Evolutionary conservation across 1,284 basidiomycete genomes (phyloP), one percentile per base, ranked within the genome.

Genomic region (Trametes sp.): DNA sequence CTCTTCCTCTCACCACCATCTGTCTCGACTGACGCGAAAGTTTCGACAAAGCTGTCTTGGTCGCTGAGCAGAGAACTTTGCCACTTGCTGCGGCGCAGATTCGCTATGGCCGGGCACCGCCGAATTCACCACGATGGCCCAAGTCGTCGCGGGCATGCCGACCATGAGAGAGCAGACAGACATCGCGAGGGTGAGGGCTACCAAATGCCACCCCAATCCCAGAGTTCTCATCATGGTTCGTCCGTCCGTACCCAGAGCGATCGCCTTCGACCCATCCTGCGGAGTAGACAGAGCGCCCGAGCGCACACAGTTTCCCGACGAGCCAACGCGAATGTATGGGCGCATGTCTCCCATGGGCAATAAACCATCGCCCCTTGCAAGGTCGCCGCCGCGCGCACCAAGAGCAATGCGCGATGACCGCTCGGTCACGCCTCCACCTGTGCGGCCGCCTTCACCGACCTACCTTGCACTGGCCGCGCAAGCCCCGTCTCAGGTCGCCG

Each of bases 381-480:
- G 49, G n/a, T 54, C 53, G 4, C 66, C 62, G 11, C 62, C 64
- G 9, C 59, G 54, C 13, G 62, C 54, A 31, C 62, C 64, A 7
- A 33, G 51, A 55, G 53, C 51, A 11, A 62, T 63, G 57, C 41
- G 55, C 6, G 45, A 56, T 26, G 52, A 52, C 42, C 66, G 66
- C 24, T 57, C 69, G 3, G 68, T 69, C 8, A 72, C 73, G 1
- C 73, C 72, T 7, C 72, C 70, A 9, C 71, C 69, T 2, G 62
- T 67, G 1, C 61, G 54, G 7, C 41, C 58, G 16, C 77, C 77
- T 2, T 74, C 77, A 1, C 67, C 71, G 2, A 60, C 50, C 16
- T 79, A 79, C 58, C 64, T 78, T 57, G 61, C 67, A 4, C 54
- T 74, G 24, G 55, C 75, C 14, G 42, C 63, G 13, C 59, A 64